Conservation (phyloP, 345 rosid species). For the Rhizophora mangle region DNA sequence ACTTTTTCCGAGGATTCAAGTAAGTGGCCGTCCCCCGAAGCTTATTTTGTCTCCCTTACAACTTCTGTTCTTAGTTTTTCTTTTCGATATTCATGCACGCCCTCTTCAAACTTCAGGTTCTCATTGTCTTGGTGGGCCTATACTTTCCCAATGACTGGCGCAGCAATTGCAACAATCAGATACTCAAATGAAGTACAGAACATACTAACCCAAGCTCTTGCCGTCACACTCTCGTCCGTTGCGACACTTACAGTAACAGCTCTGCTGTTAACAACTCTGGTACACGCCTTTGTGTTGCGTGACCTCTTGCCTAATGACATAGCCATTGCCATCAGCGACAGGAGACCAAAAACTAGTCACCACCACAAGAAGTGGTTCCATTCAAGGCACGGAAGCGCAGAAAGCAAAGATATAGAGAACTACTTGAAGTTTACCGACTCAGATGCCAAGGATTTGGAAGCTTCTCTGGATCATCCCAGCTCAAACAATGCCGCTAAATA, state of each 20-base stretch:
- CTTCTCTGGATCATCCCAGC: conserved; percentile 2
- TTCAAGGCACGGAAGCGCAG: conserved; percentile 41
- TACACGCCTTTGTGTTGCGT: conserved; percentile 36
- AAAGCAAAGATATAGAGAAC: conserved; percentile 41
- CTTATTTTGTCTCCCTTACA: not conserved
- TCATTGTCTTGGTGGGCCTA: conserved; percentile 96
- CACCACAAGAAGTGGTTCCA: conserved; percentile 47
- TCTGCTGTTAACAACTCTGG: conserved; percentile 45
- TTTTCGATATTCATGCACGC: not conserved
- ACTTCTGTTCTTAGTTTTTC: not conserved
- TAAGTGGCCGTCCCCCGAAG: conserved; percentile 17
- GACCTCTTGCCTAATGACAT: conserved; percentile 66
- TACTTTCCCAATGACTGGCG: conserved; percentile 74
- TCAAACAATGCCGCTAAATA: not conserved
- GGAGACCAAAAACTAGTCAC: conserved; percentile 38
- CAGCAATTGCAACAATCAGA: conserved; percentile 60
- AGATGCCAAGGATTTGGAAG: not conserved
- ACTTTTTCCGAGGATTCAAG: conserved; percentile 84
- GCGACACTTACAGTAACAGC: conserved; percentile 52
- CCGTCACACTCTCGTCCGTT: conserved; percentile 36
- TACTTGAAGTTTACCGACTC: conserved; percentile 39
- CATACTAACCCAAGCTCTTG: conserved; percentile 39
- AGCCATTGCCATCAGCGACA: conserved; percentile 62
- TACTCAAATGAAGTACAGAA: conserved; percentile 54
- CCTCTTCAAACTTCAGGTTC: conserved; percentile 43